A percentile compares a stretch with the other conserved stretches of the same genome.
Conservation (phyloP, 768 basidiomycete species). For the Strobilomyces dryophilus region DNA sequence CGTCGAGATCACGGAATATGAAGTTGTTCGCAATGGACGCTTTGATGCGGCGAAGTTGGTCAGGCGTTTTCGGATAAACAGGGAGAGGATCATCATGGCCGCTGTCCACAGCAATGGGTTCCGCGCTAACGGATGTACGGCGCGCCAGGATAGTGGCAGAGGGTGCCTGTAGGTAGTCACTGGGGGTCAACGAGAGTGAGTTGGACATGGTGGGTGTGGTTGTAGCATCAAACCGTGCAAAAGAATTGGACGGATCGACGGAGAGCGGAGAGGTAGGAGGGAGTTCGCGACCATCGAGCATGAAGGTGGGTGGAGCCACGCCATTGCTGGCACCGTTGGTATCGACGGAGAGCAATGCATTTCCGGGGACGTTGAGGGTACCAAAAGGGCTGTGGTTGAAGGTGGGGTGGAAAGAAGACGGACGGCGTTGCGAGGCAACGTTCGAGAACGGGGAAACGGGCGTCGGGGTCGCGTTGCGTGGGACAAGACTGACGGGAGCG, state of each 20-base stretch:
- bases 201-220: constrained; percentile 42
- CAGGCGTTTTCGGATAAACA: constrained; percentile 69
- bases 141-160: constrained; percentile 81
- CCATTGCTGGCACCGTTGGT: constrained; percentile 25
- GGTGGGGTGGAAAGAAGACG: constrained; percentile 49
- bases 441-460: constrained; percentile 57
- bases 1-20: constrained; percentile 93
- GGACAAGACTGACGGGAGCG: constrained; percentile 34
- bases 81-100: constrained; percentile 64
- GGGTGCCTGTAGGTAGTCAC: constrained; percentile 70
- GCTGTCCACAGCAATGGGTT: constrained; percentile 85
- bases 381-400: constrained; percentile 70
- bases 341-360: constrained; percentile 62
- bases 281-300: constrained; percentile 54
- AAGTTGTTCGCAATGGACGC: constrained; percentile 85
- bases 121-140: constrained; percentile 92
- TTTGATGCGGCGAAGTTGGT: constrained; percentile 86
- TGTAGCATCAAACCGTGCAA: constrained; percentile 47
- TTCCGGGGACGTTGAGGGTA: constrained; percentile 75
- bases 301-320: constrained; percentile 50
- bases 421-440: constrained; percentile 41
- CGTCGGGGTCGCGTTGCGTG: constrained; percentile 33
- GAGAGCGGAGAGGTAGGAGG: constrained; percentile 61
- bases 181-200: constrained; percentile 38
- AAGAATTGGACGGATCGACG: constrained; percentile 40